Evolutionary conservation across 1,139 yeast species (phyloP).

Genomic region (Nadsonia starkeyi-henricii): DNA sequence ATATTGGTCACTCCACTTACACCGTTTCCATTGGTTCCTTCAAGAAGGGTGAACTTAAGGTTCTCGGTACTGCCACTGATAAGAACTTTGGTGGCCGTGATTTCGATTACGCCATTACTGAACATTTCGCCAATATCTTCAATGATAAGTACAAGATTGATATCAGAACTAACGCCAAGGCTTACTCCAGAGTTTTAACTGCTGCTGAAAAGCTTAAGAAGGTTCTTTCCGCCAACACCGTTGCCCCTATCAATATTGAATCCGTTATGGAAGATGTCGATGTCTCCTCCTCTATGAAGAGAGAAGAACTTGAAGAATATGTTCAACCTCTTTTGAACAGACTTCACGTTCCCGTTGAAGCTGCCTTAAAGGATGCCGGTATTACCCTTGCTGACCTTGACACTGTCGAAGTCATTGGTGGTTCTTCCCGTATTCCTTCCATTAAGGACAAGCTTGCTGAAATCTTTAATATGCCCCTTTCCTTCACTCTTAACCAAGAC

Average conservation of each 20-base stretch:
- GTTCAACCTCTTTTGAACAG: constrained; percentile 70
- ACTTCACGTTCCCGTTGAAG: constrained; percentile 62
- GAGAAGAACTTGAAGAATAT: constrained; percentile 87
- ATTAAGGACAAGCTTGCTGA: constrained; percentile 70
- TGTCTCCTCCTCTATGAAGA: constrained; percentile 75
- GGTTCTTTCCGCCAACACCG: constrained; percentile 87
- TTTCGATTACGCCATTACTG: constrained; percentile 84
- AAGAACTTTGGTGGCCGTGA: constrained; percentile 98
- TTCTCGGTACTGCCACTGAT: constrained; percentile 84
- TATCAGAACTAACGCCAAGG: constrained; percentile 81
- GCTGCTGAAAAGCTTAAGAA: constrained; percentile 92
- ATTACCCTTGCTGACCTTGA: constrained; percentile 62
- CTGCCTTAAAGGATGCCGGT: constrained; percentile 72
- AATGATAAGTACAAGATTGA: constrained; percentile 86
- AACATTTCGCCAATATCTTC: constrained; percentile 90
- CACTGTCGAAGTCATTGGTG: constrained; percentile 91
- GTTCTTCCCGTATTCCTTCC: constrained; percentile 94
- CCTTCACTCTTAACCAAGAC: constrained; percentile 95
- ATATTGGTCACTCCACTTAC: constrained; percentile 93
- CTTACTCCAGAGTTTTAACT: constrained; percentile 79
- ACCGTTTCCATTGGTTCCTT: constrained; percentile 84
- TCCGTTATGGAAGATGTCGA: constrained; percentile 96
- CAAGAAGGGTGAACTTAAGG: constrained; percentile 92
- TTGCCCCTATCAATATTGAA: constrained; percentile 92
- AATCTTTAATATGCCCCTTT: constrained; percentile 73